phyloP scores from a whole-genome alignment of 2,329 filamentous ascomycete genomes.

The Talaromyces sp. region DNA sequence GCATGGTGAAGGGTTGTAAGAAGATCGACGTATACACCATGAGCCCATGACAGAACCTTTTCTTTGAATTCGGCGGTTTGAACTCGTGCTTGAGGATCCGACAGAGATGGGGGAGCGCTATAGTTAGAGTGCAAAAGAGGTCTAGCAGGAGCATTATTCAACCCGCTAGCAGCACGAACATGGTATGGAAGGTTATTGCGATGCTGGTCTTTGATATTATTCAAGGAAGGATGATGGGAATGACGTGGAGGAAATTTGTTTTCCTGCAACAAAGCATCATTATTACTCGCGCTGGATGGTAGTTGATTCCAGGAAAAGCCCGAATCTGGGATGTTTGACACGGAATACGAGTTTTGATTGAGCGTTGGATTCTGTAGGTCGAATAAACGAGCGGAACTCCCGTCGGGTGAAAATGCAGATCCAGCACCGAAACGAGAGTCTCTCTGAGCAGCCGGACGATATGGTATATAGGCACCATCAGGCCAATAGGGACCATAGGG shows the following conservation, averaged over 20 bases:
- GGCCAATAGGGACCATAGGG: constrained; percentile 63
- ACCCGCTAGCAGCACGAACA: constrained; percentile 24
- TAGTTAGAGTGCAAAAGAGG: constrained; percentile 24
- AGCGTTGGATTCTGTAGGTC: constrained; percentile 22
- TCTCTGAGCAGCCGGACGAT: constrained; percentile 56
- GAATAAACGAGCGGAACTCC: constrained; percentile 27
- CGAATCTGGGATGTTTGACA: constrained; percentile 23
- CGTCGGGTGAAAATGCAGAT: constrained; percentile 25
- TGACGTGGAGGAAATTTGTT: constrained; percentile 38
- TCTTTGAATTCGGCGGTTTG: constrained; percentile 60
- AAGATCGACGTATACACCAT: constrained; percentile 69
- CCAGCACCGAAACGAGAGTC: constrained; percentile 48
- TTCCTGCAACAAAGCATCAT: constrained; percentile 31
- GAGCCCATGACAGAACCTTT: constrained; percentile 66
- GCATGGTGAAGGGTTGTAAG: constrained; percentile 61
- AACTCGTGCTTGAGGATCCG: constrained; percentile 25
- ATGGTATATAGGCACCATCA: constrained; percentile 60
- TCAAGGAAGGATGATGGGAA: constrained; percentile 32
- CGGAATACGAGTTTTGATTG: constrained; percentile 29
- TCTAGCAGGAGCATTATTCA: constrained; percentile 22
- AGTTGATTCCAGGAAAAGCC: constrained; percentile 33
- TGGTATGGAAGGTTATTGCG: constrained; percentile 30
- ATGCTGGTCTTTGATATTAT: constrained; percentile 23
- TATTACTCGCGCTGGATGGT: constrained; percentile 27
- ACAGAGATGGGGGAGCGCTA: constrained; percentile 20